phyloP scores from a whole-genome alignment of 768 basidiomycete species.

The Leccinellum rugosiceps region DNA sequence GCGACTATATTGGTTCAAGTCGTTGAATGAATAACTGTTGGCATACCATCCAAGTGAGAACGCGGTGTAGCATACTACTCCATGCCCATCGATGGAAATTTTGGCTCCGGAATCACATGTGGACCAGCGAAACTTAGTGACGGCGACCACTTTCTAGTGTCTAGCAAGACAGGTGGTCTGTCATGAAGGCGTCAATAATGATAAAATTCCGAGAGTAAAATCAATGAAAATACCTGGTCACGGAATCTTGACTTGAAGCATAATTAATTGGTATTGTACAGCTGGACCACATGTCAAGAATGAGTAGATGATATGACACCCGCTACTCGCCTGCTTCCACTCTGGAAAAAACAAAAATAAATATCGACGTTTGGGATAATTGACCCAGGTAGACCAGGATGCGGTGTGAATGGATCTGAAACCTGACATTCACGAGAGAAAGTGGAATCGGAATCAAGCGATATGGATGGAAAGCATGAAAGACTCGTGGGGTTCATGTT shows the following conservation, averaged over 20 bases:
- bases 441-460: background rate
- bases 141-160: background rate
- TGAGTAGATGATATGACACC: background rate
- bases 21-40: background rate
- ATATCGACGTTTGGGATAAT: background rate
- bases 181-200: background rate
- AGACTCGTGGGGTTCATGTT: too few relatives aligned
- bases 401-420: background rate
- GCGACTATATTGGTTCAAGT: background rate
- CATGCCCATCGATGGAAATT: background rate
- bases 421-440: background rate
- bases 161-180: background rate
- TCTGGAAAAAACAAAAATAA: background rate
- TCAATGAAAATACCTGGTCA: background rate
- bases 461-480: background rate
- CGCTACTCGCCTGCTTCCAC: background rate
- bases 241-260: background rate
- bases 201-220: too few relatives aligned
- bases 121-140: background rate
- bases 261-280: background rate
- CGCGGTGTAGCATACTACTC: too few relatives aligned
- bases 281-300: background rate
- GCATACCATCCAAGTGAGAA: background rate
- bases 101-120: background rate
- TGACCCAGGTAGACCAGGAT: background rate